Base-by-base conservation (phyloP, 1,284 basidiomycete genomes). In the Tremellales sp. region DNA sequence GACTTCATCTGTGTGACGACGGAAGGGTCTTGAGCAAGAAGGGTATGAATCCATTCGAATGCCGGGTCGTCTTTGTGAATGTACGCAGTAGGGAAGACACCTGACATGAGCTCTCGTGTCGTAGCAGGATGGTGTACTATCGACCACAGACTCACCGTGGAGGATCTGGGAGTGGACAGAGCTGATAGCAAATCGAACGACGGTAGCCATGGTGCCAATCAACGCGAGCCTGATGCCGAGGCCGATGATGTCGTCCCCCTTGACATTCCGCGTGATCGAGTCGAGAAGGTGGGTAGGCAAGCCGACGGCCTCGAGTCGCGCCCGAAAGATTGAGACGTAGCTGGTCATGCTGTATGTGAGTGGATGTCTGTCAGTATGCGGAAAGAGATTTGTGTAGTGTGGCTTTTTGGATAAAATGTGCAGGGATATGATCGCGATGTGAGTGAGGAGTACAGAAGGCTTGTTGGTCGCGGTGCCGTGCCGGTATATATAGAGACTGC, bases 21-120 rank as follows among this genome's bases (percentile, higher is more conserved):
- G 11, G 39, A 39, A 6, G 49, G 43, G 37, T 64, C 58, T 53
- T 62, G 60, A 12, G 64, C 58, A 10, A 66, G 43, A 39, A 44
- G 64, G 13, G 58, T 48, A 42, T 49, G 56, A 25, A 66, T 51
- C 60, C 60, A 62, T 21, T 46, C n/a, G 42, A 53, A 65, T 11
- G 61, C 51, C 12, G 58, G 58, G 26, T 65, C 60, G 6, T 27
- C 33, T 22, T 19, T 22, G 4, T 44, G 12, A 29, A 64, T 54
- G 48, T 62, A 58, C 0, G 58, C 57, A 19, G 60, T 56, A 2
- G 61, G 60, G 43, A 54, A 57, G 11, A 60, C 15, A 10, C 15
- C 58, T 60, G 31, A 10, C 29, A 31, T 31, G 8, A 31, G 29
- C 29, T 8, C 15, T 8, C 29, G 8, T 31, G 10, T 31, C 15